These are phyloP conservation scores for Clathrospora elynae DNA, from an alignment of 2,329 filamentous ascomycete species.

Conservation along the genomic window DNA sequence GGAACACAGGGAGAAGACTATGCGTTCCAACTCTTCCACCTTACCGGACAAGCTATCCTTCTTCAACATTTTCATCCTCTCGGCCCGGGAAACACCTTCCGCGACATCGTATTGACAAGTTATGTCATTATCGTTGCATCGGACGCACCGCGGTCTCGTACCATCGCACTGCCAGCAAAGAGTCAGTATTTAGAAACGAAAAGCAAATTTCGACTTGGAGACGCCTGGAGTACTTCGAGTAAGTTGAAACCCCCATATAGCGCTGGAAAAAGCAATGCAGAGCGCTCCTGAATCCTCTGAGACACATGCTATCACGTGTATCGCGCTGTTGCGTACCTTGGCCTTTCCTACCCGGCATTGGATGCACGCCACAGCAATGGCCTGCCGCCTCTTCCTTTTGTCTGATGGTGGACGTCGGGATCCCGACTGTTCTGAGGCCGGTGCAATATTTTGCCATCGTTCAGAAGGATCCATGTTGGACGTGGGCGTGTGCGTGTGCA, in stretches of 20 bases:
- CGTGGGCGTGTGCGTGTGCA: constrained; percentile 1
- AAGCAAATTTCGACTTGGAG: background rate
- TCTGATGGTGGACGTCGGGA: constrained; percentile 25
- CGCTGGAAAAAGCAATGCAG: constrained; percentile 1
- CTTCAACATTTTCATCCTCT: constrained; percentile 34
- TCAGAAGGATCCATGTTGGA: constrained; percentile 27
- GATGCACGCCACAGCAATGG: constrained; percentile 31
- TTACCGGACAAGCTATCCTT: constrained; percentile 24
- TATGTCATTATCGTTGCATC: constrained; percentile 27
- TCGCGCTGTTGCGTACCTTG: constrained; percentile 24
- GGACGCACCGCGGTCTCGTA: constrained; percentile 25
- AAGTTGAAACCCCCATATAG: background rate
- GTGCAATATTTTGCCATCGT: constrained; percentile 33
- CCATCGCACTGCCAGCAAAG: constrained; percentile 30
- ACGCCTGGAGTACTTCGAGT: constrained; percentile 1
- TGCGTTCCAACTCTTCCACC: constrained; percentile 30
- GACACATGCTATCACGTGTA: constrained; percentile 4
- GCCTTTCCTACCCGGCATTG: constrained; percentile 32
- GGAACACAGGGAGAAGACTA: constrained; percentile 25
- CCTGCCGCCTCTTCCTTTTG: constrained; percentile 25
- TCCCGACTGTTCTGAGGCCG: constrained; percentile 30
- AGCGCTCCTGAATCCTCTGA: constrained; percentile 1
- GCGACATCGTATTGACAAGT: constrained; percentile 33
- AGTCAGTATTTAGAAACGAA: too few species aligned
- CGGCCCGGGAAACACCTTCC: constrained; percentile 31